These are phyloP conservation scores for Graphilbum fragrans DNA, from an alignment of 2,329 filamentous ascomycete genomes.

Conservation along the genomic window DNA sequence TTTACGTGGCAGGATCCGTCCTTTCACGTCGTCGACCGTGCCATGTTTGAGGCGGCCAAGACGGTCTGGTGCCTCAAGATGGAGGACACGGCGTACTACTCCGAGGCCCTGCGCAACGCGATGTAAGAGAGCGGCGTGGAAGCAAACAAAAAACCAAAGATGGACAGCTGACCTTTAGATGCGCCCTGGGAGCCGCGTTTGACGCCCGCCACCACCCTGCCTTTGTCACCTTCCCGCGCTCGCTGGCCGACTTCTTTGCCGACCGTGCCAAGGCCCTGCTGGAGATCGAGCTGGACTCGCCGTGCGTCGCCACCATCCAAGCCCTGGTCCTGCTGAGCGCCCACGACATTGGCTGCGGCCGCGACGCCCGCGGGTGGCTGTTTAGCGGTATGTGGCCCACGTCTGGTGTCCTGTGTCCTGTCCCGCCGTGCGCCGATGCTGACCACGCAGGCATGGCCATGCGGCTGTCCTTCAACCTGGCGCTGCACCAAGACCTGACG, in stretches of 20 bases:
- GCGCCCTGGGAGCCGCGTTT: constrained; percentile 20
- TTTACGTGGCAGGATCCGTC: constrained; percentile 36
- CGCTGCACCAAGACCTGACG: constrained; percentile 26
- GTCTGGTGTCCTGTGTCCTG: too few relatives aligned
- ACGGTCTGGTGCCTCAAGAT: too few relatives aligned
- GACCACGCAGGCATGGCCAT: constrained; percentile 26
- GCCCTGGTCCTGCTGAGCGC: constrained; percentile 30
- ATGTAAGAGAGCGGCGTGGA: too few relatives aligned
- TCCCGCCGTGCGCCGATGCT: too few relatives aligned
- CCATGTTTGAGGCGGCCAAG: constrained; percentile 13
- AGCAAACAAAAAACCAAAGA: constrained; percentile 9
- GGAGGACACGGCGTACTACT: too few relatives aligned
- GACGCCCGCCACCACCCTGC: constrained; percentile 13
- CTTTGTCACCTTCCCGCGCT: constrained; percentile 16
- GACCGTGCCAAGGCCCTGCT: constrained; percentile 29
- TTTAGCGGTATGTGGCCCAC: constrained; percentile 24
- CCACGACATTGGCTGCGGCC: constrained; percentile 28
- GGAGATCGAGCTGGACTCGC: constrained; percentile 32
- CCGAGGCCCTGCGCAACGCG: too few relatives aligned
- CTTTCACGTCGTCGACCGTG: constrained; percentile 29
- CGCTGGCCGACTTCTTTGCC: constrained; percentile 25
- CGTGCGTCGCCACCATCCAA: constrained; percentile 33
- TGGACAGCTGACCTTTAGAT: constrained; percentile 11
- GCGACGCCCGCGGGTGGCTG: constrained; percentile 32
- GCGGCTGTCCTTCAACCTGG: constrained; percentile 30